Evolutionary conservation across 176 grass and related monocot genomes (phyloP).

Genomic region (Neostapfia colusana): DNA sequence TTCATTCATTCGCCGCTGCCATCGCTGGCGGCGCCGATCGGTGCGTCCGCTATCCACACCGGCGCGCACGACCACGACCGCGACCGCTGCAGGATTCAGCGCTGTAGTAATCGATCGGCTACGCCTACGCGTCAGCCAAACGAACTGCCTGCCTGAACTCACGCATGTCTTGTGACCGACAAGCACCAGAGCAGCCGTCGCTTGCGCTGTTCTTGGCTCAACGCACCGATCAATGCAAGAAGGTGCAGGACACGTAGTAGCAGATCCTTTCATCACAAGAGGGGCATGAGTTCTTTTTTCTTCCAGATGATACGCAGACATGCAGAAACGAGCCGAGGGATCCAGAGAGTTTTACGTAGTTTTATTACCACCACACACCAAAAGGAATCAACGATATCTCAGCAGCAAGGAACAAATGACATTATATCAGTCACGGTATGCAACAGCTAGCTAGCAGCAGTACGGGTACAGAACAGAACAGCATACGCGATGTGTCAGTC

Average conservation of each 20-base stretch:
- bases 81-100: neutral
- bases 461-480: neutral
- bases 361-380: neutral
- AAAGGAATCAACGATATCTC: neutral
- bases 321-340: neutral
- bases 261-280: neutral
- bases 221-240: neutral
- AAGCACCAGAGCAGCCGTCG: neutral
- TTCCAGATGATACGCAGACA: neutral
- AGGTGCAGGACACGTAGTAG: neutral
- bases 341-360: neutral
- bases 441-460: neutral
- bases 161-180: neutral
- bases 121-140: too few species aligned
- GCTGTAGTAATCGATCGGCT: too few species aligned
- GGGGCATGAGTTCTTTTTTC: neutral
- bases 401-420: neutral
- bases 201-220: neutral
- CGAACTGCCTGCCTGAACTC: too few species aligned
- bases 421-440: neutral
- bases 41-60: neutral
- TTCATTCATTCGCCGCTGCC: neutral
- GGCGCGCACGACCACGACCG: neutral
- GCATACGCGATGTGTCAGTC: neutral
- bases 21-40: neutral